Evolutionary conservation across 2,329 filamentous ascomycete species (phyloP).

Genomic region (Fusarium guadeloupense): DNA sequence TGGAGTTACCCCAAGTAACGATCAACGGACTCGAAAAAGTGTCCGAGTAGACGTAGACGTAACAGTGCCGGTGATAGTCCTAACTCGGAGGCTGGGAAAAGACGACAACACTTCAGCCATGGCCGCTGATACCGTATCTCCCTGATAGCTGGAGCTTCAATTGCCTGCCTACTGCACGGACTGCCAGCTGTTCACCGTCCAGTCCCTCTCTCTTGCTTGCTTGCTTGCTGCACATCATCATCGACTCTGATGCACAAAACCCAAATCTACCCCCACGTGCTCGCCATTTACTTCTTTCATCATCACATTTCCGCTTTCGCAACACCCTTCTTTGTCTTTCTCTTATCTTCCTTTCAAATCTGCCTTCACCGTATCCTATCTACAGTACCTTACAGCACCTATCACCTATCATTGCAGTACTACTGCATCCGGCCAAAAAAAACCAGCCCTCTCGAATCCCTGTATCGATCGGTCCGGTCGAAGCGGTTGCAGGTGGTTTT

Average conservation of each 20-base stretch:
- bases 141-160: constrained; percentile 25
- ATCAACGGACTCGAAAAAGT: constrained; percentile 1
- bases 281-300: constrained; percentile 19
- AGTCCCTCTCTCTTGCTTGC: too few species aligned
- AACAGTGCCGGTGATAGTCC: neutral
- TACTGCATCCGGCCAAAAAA: constrained; percentile 37
- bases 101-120: constrained; percentile 13
- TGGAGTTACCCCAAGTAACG: neutral
- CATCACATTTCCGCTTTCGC: constrained; percentile 30
- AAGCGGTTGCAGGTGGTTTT: constrained; percentile 28
- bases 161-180: neutral
- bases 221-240: constrained; percentile 30
- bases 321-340: constrained; percentile 23
- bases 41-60: neutral
- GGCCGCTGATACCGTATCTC: constrained; percentile 24
- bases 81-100: constrained; percentile 12
- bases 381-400: too few species aligned
- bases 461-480: constrained; percentile 31
- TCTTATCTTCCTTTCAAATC: constrained; percentile 28
- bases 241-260: constrained; percentile 28
- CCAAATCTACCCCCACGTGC: constrained; percentile 26
- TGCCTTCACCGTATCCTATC: constrained; percentile 28
- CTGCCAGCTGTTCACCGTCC: constrained; percentile 3
- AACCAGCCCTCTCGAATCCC: constrained; percentile 31
- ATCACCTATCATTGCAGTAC: constrained; percentile 20